phyloP scores from a whole-genome alignment of 228 moss, liverwort and hornwort species.

The Sphagnum fallax region DNA sequence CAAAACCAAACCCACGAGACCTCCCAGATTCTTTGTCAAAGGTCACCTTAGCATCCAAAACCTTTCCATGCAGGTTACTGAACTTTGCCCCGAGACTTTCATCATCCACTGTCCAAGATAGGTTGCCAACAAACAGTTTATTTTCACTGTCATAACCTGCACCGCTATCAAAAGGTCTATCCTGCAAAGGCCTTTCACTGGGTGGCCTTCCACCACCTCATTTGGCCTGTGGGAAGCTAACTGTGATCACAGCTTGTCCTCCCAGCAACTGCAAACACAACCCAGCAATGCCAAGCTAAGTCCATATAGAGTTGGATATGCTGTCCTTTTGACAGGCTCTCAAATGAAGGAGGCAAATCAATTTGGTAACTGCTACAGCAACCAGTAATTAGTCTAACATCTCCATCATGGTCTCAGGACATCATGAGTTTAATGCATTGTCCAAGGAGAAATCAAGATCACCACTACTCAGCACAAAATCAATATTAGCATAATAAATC shows the following conservation, averaged over 20 bases:
- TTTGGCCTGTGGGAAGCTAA: conserved; percentile 60
- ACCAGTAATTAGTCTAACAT: no score
- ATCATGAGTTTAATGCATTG: no score
- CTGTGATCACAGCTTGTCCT: conserved; percentile 39
- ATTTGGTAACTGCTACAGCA: no score
- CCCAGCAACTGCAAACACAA: conserved; percentile 32
- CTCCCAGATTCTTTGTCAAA: conserved; percentile 47
- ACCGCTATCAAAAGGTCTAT: neutral
- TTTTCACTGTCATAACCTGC: conserved; percentile 32
- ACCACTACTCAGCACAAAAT: no score
- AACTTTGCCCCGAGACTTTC: conserved; percentile 44
- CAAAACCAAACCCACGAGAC: conserved; percentile 78
- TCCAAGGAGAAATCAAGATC: no score
- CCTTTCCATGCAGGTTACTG: conserved; percentile 55
- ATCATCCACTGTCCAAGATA: conserved; percentile 67
- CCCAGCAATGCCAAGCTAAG: no score
- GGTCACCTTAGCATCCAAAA: conserved; percentile 70
- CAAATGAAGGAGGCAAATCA: no score
- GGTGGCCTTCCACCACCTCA: conserved; percentile 12
- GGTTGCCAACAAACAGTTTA: conserved; percentile 81
- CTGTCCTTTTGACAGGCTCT: no score
- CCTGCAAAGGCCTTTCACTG: conserved; percentile 29
- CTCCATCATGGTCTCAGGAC: no score
- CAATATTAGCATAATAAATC: no score
- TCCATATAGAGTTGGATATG: no score